Base-by-base conservation (phyloP, 176 grass and related monocot species). In the Zoysia pacifica region DNA sequence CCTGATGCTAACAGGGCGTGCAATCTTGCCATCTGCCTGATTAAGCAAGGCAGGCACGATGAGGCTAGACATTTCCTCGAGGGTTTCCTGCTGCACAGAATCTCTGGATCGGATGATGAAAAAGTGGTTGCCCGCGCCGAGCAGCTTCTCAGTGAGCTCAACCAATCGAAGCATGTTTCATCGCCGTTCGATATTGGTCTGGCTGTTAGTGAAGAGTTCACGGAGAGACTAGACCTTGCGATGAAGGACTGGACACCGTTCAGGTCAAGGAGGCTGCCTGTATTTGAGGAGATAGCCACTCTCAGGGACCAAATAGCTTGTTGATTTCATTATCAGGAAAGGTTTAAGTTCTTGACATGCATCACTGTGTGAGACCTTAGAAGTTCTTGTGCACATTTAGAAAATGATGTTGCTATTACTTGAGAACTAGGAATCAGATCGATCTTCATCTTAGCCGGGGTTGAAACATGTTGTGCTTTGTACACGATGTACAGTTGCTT, bases 221-320 rank as follows among this genome's bases (percentile, higher is more conserved):
- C 87, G 84, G 92, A 91, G 68, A 93, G 79, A 79, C 63, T 91
- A 54, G 92, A 99, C 65, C 62, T 89, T 9, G n/a, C 74, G 54
- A 62, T 91, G 86, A 87, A 86, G 14, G 90, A 95, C 2, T 95
- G 92, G 96, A 82, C 79, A 1, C 92, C 96, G 0, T 93, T 86
- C 76, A 91, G 84, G 55, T 93, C 96, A 55, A 95, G 75, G 71
- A 84, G 96, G 73, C 48, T 99, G 59, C 96, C 96, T 18, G 91
- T 99, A n/a, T 99, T 99, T 62, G 96, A 99, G 79, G 96, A 99
- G 80, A 89, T 95, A 67, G 75, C 86, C 37, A 67, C 87, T 45
- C 91, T 89, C 16, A 89, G 81, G 75, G 96, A 98, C 75, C 92
- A 91, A 76, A 91, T 94, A 60, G 86, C 92, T 51, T 98, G 90